Evolutionary conservation across 2,329 filamentous ascomycete species (phyloP).

Genomic region (Epichloe sp.): DNA sequence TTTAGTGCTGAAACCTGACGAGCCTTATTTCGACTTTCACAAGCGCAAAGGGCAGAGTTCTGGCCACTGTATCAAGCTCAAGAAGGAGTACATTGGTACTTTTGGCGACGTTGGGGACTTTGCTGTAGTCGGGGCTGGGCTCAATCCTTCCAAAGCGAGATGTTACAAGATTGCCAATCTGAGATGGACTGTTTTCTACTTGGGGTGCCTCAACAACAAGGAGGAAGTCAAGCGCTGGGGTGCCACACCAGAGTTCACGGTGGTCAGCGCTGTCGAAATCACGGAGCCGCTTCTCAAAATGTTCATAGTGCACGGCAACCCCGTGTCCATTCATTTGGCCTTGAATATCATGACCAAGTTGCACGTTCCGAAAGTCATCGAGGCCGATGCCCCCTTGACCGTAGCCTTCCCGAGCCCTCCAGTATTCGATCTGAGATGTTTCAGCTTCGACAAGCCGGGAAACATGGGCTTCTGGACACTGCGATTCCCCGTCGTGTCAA

Average conservation of each 20-base stretch:
- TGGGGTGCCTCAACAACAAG: constrained; percentile 64
- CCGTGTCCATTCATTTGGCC: constrained; percentile 22
- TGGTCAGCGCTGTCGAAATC: constrained; percentile 52
- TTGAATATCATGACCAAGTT: constrained; percentile 31
- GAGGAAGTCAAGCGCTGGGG: constrained; percentile 38
- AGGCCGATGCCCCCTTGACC: constrained; percentile 28
- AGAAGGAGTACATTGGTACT: constrained; percentile 68
- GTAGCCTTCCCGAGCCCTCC: constrained; percentile 55
- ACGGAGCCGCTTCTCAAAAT: constrained; percentile 35
- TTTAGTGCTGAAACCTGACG: constrained; percentile 66
- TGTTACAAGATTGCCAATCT: constrained; percentile 39
- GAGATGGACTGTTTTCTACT: constrained; percentile 67
- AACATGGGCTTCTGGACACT: constrained; percentile 60
- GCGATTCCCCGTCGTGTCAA: constrained; percentile 63
- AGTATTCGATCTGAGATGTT: constrained; percentile 69
- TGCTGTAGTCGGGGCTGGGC: constrained; percentile 62
- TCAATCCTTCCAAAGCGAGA: constrained; percentile 49
- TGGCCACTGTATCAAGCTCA: constrained; percentile 63
- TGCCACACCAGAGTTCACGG: constrained; percentile 45
- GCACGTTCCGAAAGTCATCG: constrained; percentile 30
- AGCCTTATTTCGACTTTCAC: constrained; percentile 57
- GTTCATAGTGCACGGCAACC: constrained; percentile 36
- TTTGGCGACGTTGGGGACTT: constrained; percentile 79
- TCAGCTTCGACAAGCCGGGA: constrained; percentile 61
- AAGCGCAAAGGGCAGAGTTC: constrained; percentile 22